Evolutionary conservation across 257 asterid genomes (phyloP).

Genomic region (Lycium ferocissimum): DNA sequence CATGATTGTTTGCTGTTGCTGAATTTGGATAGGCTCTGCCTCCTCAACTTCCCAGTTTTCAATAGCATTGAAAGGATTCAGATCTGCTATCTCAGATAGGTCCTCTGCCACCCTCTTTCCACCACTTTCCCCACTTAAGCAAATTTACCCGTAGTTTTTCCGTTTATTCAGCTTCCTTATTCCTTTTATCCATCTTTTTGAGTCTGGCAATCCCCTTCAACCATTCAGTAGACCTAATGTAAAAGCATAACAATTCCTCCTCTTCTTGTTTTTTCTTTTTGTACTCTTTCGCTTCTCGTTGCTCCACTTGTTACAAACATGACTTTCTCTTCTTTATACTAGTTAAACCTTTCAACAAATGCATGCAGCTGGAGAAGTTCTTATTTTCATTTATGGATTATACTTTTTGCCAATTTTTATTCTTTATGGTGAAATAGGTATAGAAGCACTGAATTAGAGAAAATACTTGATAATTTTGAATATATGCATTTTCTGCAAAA

Average conservation of each 20-base stretch:
- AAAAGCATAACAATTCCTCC: conserved; percentile 23
- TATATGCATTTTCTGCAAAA: background rate
- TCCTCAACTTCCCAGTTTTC: too few species aligned
- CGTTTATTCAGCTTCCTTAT: conserved; percentile 8
- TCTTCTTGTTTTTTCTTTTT: background rate
- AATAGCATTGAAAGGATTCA: too few species aligned
- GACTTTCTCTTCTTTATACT: background rate
- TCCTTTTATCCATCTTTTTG: conserved; percentile 15
- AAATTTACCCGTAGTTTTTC: background rate
- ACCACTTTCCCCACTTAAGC: background rate
- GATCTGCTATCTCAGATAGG: too few species aligned
- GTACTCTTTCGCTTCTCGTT: conserved; percentile 1
- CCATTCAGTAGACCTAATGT: background rate
- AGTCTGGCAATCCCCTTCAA: background rate
- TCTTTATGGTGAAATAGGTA: background rate
- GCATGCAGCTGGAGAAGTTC: conserved; percentile 19
- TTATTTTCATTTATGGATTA: conserved; percentile 18
- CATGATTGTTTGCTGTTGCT: too few species aligned
- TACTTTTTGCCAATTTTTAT: background rate
- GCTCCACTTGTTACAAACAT: background rate
- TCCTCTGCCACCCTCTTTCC: too few species aligned
- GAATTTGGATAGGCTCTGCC: too few species aligned
- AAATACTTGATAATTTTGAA: conserved; percentile 4
- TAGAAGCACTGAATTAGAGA: conserved; percentile 3
- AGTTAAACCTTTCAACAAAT: conserved; percentile 19